Percentiles rank a stretch among this genome's conserved stretches.
Conservation (phyloP, 2,329 filamentous ascomycete genomes). For the Pseudogymnoascus pannorum region DNA sequence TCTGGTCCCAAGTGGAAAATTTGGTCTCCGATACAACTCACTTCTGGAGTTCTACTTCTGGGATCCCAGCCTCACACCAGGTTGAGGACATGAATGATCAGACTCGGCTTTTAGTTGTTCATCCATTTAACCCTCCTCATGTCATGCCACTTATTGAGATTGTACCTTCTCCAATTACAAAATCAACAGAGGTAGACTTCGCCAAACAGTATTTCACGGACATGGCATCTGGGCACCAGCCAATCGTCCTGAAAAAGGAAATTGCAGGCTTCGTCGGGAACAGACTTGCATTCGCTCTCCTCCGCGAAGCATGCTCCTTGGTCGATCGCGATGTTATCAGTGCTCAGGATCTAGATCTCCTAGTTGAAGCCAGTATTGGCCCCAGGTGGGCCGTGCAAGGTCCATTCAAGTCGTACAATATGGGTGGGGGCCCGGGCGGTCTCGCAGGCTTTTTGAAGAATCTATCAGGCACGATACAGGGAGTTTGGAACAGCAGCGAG, state of each 20-base stretch:
- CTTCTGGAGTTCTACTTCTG: constrained; percentile 51
- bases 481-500: constrained; percentile 38
- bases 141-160: constrained; percentile 55
- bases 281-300: constrained; percentile 47
- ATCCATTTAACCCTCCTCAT: constrained; percentile 56
- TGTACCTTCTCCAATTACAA: constrained; percentile 42
- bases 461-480: constrained; percentile 47
- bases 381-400: constrained; percentile 48
- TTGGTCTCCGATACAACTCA: constrained; percentile 38
- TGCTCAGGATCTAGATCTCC: constrained; percentile 44
- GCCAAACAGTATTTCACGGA: constrained; percentile 40
- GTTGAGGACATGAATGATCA: constrained; percentile 31
- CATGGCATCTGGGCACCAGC: constrained; percentile 28
- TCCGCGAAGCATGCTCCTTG: constrained; percentile 47
- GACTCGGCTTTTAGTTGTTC: constrained; percentile 45
- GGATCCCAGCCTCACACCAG: constrained; percentile 48
- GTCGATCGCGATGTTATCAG: constrained; percentile 45
- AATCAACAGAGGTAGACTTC: constrained; percentile 29
- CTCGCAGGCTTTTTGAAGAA: constrained; percentile 47
- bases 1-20: constrained; percentile 45
- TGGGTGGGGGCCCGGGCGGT: constrained; percentile 47
- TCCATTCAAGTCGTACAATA: constrained; percentile 52
- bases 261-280: constrained; percentile 51
- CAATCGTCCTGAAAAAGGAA: constrained; percentile 45
- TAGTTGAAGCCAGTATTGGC: constrained; percentile 45